phyloP scores from a whole-genome alignment of 176 grass and related monocot species.

The Phoenix roebelenii region DNA sequence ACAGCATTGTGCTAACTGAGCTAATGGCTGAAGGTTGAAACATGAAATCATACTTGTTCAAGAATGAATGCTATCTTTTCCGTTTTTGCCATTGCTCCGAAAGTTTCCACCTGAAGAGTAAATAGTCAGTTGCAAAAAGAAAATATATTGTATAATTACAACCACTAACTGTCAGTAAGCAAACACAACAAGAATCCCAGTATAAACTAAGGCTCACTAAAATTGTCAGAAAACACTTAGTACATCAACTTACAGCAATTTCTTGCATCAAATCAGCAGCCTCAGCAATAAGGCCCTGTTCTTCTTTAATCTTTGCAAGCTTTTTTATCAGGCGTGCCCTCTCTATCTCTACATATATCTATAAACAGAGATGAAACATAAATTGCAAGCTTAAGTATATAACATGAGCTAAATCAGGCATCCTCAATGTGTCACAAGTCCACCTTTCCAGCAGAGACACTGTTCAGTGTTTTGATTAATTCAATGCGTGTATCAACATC shows the following conservation, averaged over 20 bases:
- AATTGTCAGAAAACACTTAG: background rate
- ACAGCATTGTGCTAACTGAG: no score
- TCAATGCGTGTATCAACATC: conserved; percentile 76
- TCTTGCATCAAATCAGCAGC: conserved; percentile 99
- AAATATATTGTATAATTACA: no score
- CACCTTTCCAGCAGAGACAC: conserved; percentile 91
- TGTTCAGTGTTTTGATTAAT: conserved; percentile 87
- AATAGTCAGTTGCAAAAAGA: no score
- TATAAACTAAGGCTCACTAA: background rate
- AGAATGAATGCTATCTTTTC: conserved; percentile 98
- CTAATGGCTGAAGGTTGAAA: background rate
- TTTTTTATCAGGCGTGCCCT: conserved; percentile 91
- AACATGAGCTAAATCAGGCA: background rate
- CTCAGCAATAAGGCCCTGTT: conserved; percentile 69
- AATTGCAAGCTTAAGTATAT: conserved; percentile 4
- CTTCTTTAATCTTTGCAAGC: conserved; percentile 94
- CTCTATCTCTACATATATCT: conserved; percentile 99
- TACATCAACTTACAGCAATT: conserved; percentile 75
- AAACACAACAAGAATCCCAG: background rate
- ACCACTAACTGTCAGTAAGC: no score
- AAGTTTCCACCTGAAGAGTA: conserved; percentile 75
- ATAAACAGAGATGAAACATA: background rate
- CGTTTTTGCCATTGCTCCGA: conserved; percentile 95
- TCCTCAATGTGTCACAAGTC: conserved; percentile 2
- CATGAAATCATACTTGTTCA: conserved; percentile 50